Conservation (phyloP, 139 green algal species). For the Tetratostichococcus sp. region DNA sequence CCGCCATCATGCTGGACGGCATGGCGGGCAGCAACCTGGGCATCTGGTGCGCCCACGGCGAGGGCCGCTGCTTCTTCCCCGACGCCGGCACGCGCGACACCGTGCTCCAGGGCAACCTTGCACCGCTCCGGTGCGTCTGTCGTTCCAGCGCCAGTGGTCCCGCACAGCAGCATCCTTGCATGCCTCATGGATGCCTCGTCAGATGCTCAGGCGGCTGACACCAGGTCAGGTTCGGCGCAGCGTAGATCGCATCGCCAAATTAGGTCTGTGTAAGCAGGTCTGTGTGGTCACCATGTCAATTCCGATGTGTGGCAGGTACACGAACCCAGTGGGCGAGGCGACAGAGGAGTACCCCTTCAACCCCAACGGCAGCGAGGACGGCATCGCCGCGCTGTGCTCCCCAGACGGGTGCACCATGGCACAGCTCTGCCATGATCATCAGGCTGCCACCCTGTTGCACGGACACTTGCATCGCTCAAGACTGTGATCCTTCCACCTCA, state of each 20-base stretch:
- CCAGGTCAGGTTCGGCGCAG: too few species aligned
- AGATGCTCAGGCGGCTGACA: too few species aligned
- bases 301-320: conserved; percentile 59
- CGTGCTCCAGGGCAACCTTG: conserved; percentile 60
- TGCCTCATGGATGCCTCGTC: too few species aligned
- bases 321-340: conserved; percentile 48
- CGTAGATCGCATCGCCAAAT: too few species aligned
- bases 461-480: too few species aligned
- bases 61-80: conserved; percentile 91
- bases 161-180: too few species aligned
- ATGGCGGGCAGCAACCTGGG: conserved; percentile 86
- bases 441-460: too few species aligned
- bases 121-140: conserved; percentile 73
- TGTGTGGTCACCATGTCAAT: too few species aligned
- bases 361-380: conserved; percentile 92
- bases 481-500: too few species aligned
- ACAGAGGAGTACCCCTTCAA: conserved; percentile 95
- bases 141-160: neutral
- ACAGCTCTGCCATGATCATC: too few species aligned
- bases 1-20: conserved; percentile 65
- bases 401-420: conserved; percentile 50
- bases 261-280: too few species aligned
- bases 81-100: conserved; percentile 54
- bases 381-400: conserved; percentile 91
- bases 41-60: conserved; percentile 95